Evolutionary conservation across 176 grass and related monocot genomes (phyloP).

Genomic region (Juncus inflexus): DNA sequence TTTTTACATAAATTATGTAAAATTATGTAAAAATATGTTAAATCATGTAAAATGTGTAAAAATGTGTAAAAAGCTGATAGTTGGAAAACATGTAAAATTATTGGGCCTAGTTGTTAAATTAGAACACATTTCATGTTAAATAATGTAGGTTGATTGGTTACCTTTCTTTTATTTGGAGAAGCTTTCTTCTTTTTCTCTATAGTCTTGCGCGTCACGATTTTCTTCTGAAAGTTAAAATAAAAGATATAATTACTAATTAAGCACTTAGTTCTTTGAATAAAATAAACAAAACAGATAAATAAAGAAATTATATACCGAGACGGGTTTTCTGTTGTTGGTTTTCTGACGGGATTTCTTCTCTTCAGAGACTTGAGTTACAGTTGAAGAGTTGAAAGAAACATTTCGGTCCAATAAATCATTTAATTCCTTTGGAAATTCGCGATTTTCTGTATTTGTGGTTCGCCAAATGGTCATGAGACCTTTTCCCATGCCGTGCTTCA

Average conservation of each 20-base stretch:
- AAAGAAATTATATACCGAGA: conserved; percentile 14
- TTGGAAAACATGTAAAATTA: too few species aligned
- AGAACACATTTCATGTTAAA: too few species aligned
- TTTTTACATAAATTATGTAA: too few species aligned
- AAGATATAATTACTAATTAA: background rate
- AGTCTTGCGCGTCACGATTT: conserved; percentile 44
- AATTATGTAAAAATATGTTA: too few species aligned
- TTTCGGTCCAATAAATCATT: conserved; percentile 43
- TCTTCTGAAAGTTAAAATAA: conserved; percentile 41
- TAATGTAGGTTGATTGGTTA: conserved; percentile 2
- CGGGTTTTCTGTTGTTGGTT: conserved; percentile 20
- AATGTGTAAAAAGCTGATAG: background rate
- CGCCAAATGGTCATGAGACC: conserved; percentile 97
- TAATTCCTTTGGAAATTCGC: conserved; percentile 37
- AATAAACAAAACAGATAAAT: conserved; percentile 9
- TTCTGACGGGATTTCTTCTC: conserved; percentile 1
- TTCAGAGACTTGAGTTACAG: conserved; percentile 4
- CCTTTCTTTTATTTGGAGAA: conserved; percentile 55
- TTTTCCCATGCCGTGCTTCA: conserved; percentile 92
- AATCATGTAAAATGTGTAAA: too few species aligned
- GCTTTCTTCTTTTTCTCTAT: conserved; percentile 41
- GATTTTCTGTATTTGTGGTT: conserved; percentile 54
- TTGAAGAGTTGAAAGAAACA: conserved; percentile 57
- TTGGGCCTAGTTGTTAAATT: too few species aligned
- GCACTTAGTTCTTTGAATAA: background rate